These are phyloP conservation scores for Xerocomus minutiporus DNA, from an alignment of 1,284 basidiomycete species.

Conservation along the genomic window DNA sequence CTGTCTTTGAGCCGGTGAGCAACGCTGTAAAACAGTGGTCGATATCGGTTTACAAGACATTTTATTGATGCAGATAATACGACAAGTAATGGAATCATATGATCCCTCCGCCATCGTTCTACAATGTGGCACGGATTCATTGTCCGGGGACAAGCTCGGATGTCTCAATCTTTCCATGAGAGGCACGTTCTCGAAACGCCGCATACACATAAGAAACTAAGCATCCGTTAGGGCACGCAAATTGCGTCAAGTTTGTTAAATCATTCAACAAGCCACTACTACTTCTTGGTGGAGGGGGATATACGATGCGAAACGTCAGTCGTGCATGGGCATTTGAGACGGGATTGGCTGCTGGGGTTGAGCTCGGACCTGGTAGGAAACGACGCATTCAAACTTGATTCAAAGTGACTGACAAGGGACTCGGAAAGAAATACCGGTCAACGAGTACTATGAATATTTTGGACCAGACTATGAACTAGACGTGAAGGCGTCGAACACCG, in stretches of 20 bases:
- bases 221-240: slow-evolving; percentile 74
- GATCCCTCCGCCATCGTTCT: slow-evolving; percentile 94
- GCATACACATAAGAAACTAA: not conserved
- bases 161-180: slow-evolving; percentile 97
- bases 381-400: not conserved
- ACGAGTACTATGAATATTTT: slow-evolving; percentile 99
- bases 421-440: slow-evolving; percentile 81
- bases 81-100: slow-evolving; percentile 93
- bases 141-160: slow-evolving; percentile 95
- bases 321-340: slow-evolving; percentile 99
- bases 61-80: slow-evolving; percentile 71
- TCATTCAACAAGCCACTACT: slow-evolving; percentile 92
- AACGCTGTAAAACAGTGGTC: not conserved
- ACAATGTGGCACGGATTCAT: slow-evolving; percentile 97
- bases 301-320: slow-evolving; percentile 97
- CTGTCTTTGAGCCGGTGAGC: slow-evolving; percentile 90
- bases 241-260: slow-evolving; percentile 97
- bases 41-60: not conserved
- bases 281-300: slow-evolving; percentile 94
- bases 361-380: slow-evolving; percentile 74
- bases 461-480: slow-evolving; percentile 98
- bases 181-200: slow-evolving; percentile 42
- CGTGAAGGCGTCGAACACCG: slow-evolving; percentile 92
- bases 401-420: slow-evolving; percentile 9
- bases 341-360: slow-evolving; percentile 92